Conservation (phyloP, 2,329 filamentous ascomycete species). For the Diaporthe sp. region DNA sequence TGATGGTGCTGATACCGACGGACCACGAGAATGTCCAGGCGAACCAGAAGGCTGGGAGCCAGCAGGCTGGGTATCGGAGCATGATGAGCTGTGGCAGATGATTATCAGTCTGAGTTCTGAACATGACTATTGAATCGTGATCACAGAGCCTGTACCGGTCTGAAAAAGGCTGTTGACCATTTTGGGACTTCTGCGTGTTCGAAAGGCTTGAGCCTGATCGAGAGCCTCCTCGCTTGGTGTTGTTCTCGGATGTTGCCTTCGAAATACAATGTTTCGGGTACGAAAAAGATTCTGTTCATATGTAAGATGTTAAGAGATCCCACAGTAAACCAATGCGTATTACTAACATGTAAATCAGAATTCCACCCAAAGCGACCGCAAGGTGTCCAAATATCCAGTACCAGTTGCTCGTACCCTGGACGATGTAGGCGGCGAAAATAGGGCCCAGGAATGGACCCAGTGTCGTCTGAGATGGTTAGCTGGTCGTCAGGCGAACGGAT, state of each 20-base stretch:
- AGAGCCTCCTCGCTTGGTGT: background rate
- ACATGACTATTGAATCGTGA: fast-evolving
- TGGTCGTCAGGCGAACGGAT: too few relatives aligned
- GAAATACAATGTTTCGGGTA: background rate
- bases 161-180: background rate
- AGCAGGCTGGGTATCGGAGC: background rate
- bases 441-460: background rate
- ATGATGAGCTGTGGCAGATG: background rate
- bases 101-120: background rate
- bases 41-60: conserved; percentile 22
- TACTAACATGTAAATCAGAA: background rate
- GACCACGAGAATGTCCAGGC: conserved; percentile 1
- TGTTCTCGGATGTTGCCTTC: background rate
- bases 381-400: conserved; percentile 5
- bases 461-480: background rate
- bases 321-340: too few relatives aligned
- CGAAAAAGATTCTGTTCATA: background rate
- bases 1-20: background rate
- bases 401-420: background rate
- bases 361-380: background rate
- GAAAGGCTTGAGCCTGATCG: background rate
- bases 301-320: background rate
- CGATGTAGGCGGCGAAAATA: background rate
- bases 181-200: background rate
- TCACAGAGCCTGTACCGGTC: background rate